Base-by-base conservation (phyloP, 225 moss, liverwort and hornwort species). In the Sphagnum tenellum region DNA sequence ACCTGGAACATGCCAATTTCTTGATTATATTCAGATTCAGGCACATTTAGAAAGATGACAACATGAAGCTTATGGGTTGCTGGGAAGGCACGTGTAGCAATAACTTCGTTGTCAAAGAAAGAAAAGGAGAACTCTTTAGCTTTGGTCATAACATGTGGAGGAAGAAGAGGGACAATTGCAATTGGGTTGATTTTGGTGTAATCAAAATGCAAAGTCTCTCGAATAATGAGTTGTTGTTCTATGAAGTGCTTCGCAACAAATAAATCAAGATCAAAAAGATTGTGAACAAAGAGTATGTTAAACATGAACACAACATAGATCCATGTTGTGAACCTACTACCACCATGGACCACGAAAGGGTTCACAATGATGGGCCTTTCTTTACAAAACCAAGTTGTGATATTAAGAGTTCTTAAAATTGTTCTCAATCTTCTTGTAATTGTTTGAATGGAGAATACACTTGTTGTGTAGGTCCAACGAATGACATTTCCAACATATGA, bases 1-100 rank as follows among this genome's bases (percentile, higher is more conserved):
- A 88, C 84, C 76, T 90, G 84, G 57, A 94, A 94, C 84, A 90
- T 88, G 61, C 94, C 90, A 48, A 90, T 69, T 11, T 81, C 53
- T 66, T 81, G 65, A 68, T 94, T 94, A 61, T 94, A 80, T 45
- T 85, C 82, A 45, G 88, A 90, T 63, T 94, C 88, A 13, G 88
- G 94, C 66, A 90, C 13, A 11, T 77, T 90, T 8, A 94, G 81
- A 57, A 75, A 58, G 50, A 84, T 81, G 59, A 70, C 78, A 12
- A 87, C 69, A 51, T 79, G 70, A 57, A 81, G 86, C 75, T 72
- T 67, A 11, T 79, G 79, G 12, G 75, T 68, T 3, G 77, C 63
- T 69, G 86, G 86, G 68, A 88, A 76, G 12, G 78, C 80, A 5
- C 79, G 82, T 9, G 69, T 48, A 48, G 64, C 62, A 4, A 69